Evolutionary conservation across 1,139 yeast genomes (phyloP).

Genomic region (Suhomyces kunorum): DNA sequence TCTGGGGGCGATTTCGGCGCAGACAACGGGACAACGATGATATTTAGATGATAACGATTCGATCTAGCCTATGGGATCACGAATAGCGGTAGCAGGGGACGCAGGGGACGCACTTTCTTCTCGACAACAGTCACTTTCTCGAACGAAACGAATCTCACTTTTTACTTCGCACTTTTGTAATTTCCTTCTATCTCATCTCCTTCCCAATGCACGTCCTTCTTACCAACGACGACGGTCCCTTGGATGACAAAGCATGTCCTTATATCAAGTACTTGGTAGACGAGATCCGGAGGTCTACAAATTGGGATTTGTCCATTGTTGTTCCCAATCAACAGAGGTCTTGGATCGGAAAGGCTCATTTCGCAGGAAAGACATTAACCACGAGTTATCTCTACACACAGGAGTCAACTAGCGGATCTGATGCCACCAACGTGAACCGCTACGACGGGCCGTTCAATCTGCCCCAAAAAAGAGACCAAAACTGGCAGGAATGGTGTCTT

Average conservation of each 20-base stretch:
- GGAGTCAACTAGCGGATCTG: conserved; percentile 31
- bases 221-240: conserved; percentile 96
- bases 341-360: conserved; percentile 97
- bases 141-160: not conserved
- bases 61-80: too few species aligned
- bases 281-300: conserved; percentile 61
- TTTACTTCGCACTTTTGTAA: not conserved
- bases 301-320: conserved; percentile 84
- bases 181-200: not conserved
- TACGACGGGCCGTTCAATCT: conserved; percentile 70
- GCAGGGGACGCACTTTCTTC: not conserved
- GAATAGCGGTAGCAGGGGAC: not conserved
- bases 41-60: too few species aligned
- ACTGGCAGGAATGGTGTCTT: conserved; percentile 76
- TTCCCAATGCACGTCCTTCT: conserved; percentile 47
- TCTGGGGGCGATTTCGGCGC: not conserved
- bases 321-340: conserved; percentile 77
- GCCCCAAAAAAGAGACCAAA: conserved; percentile 34
- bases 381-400: conserved; percentile 66
- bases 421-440: conserved; percentile 37
- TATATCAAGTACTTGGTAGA: conserved; percentile 80
- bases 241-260: conserved; percentile 78
- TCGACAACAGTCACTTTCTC: too few species aligned
- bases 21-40: not conserved
- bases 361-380: conserved; percentile 77